Evolutionary conservation across 1,139 yeast species (phyloP), one percentile per base, ranked within the genome.

Genomic region (Hanseniaspora sp.): DNA sequence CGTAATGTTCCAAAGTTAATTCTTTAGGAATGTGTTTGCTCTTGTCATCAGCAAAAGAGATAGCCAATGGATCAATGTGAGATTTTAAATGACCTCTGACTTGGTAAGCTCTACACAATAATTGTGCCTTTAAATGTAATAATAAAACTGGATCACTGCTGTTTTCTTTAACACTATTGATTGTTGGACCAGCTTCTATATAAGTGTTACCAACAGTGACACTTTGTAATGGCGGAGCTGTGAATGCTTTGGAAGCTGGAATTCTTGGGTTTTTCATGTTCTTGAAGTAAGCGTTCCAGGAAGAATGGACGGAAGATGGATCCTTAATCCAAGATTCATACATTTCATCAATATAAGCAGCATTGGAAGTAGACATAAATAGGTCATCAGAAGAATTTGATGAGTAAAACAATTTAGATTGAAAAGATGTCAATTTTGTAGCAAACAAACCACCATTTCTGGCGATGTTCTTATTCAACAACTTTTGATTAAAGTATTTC

Each of bases 1-100:
- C 94, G 67, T 92, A 92, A 73, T 85, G 85, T 58, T 87, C 96
- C 60, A 88, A 75, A 47, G 96, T 86, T 67, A 94, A 77, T 73
- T 92, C 98, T 67, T 78, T 82, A 59, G 97, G 96, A 41, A 75
- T 60, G 18, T 71, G 68, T 56, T 74, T 72, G 39, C 70, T 64
- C 57, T 73, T 68, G 64, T 78, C 77, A 63, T 80, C 84, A 61
- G 94, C 96, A 67, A 82, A 86, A 33, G 92, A 80, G 65, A 92
- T 85, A 40, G 86, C 94, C 67, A 92, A 75, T 17, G 99, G 99
- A 71, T 92, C 99, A 58, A 90, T 83, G 66, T 82, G 84, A 52
- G 98, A 96, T 74, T 86, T 87, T 69, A 83, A 86, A 70, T 92
- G 98, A 60, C 98, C 99, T 71, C 97, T 82, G 54, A 92, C 98